phyloP scores from a whole-genome alignment of 2,329 filamentous ascomycete species.

The Trichoderma guizhouense region DNA sequence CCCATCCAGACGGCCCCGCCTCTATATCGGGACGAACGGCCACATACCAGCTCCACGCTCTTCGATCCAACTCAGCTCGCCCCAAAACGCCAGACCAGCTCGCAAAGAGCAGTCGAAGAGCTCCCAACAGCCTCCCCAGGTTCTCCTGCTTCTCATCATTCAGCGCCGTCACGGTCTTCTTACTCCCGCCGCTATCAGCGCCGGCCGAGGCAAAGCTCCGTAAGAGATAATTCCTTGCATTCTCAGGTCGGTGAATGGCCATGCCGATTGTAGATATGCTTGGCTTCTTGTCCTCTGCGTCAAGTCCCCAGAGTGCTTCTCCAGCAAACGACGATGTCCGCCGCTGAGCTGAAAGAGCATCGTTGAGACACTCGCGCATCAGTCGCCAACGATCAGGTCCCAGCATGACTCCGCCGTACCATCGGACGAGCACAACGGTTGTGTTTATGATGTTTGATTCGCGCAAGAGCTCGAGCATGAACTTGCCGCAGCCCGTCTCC shows the following conservation, averaged over 20 bases:
- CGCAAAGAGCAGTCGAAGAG: conserved; percentile 66
- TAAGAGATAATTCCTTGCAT: conserved; percentile 57
- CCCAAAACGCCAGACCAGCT: conserved; percentile 69
- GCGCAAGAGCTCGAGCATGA: conserved; percentile 53
- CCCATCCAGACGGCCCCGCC: conserved; percentile 73
- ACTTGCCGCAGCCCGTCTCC: conserved; percentile 56
- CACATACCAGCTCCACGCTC: conserved; percentile 81
- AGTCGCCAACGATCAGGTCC: conserved; percentile 61
- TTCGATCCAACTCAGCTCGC: conserved; percentile 65
- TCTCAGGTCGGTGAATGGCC: conserved; percentile 71
- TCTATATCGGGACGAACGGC: conserved; percentile 73
- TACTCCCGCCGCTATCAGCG: conserved; percentile 31
- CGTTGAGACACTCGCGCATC: conserved; percentile 55
- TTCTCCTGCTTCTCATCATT: conserved; percentile 66
- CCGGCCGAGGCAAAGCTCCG: conserved; percentile 54
- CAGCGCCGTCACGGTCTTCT: conserved; percentile 49
- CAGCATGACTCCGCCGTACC: conserved; percentile 61
- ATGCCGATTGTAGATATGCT: conserved; percentile 48
- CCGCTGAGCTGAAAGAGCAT: conserved; percentile 50
- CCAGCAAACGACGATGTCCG: conserved; percentile 38
- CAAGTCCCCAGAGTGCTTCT: conserved; percentile 60
- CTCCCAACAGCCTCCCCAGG: conserved; percentile 64
- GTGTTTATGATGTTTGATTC: conserved; percentile 50
- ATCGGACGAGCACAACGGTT: conserved; percentile 57
- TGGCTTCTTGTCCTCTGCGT: conserved; percentile 50